These are phyloP conservation scores for Malus asiatica DNA, from an alignment of 306 rosid genomes.

Conservation along the genomic window DNA sequence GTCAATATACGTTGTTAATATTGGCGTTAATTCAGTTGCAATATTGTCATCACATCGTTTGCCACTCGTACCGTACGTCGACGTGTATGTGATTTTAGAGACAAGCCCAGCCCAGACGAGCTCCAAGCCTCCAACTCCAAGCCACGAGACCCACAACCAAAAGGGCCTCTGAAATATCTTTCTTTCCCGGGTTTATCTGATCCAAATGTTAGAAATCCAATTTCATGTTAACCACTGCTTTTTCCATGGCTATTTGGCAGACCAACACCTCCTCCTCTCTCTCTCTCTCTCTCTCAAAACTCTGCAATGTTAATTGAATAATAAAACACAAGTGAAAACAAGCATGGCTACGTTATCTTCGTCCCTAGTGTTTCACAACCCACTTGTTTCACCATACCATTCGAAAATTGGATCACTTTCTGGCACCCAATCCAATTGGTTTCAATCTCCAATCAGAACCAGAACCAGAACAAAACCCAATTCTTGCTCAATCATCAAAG, in stretches of 20 bases:
- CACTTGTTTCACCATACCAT: constrained; percentile 10
- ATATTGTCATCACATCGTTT: no score
- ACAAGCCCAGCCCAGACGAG: no score
- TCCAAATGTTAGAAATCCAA: background rate
- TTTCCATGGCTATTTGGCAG: constrained; percentile 7
- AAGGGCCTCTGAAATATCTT: background rate
- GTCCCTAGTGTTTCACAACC: constrained; percentile 18
- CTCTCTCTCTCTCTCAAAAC: background rate
- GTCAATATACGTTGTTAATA: no score
- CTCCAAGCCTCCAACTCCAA: background rate
- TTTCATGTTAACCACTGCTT: constrained; percentile 18
- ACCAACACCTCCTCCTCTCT: background rate
- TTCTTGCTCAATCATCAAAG: constrained; percentile 13
- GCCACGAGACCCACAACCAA: background rate
- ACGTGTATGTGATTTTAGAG: no score
- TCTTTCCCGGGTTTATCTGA: constrained; percentile 14
- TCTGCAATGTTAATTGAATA: background rate
- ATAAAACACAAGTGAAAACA: background rate
- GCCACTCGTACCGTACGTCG: no score
- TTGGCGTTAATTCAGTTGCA: no score
- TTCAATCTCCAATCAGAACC: constrained; percentile 13
- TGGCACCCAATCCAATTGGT: background rate
- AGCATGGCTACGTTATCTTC: constrained; percentile 41
- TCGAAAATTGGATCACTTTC: constrained; percentile 12
- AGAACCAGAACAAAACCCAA: constrained; percentile 22